phyloP scores from a whole-genome alignment of 2,329 filamentous ascomycete genomes.

The Orbilia ellipsospora region DNA sequence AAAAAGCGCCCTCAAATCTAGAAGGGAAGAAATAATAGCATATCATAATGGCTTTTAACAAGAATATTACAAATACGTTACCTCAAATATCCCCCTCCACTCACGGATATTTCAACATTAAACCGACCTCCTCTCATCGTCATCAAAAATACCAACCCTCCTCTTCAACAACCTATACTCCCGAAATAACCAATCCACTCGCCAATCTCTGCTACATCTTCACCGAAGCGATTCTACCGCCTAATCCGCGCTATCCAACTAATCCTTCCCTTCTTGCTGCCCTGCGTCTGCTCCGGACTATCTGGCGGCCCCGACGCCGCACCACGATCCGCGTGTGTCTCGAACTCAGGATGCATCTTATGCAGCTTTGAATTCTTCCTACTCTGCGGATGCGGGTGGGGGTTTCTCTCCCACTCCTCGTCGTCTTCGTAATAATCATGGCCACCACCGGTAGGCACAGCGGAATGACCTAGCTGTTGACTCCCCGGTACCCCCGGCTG shows the following conservation, averaged over 20 bases:
- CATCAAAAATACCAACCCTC: constrained; percentile 4
- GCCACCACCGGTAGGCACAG: background rate
- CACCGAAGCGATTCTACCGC: constrained; percentile 61
- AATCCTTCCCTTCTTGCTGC: constrained; percentile 29
- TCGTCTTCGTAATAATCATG: constrained; percentile 48
- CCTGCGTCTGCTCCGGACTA: constrained; percentile 24
- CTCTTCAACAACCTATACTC: constrained; percentile 20
- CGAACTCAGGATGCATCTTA: constrained; percentile 50
- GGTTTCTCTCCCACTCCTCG: constrained; percentile 35
- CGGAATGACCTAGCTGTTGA: constrained; percentile 2
- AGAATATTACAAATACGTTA: background rate
- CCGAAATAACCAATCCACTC: constrained; percentile 19
- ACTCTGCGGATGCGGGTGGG: constrained; percentile 15
- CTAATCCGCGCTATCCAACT: constrained; percentile 50
- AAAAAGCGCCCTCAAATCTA: background rate
- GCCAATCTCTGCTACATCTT: constrained; percentile 64
- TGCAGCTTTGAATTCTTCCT: constrained; percentile 30
- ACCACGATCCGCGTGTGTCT: background rate
- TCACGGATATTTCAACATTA: background rate
- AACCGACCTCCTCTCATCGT: constrained; percentile 1
- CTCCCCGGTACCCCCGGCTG: background rate
- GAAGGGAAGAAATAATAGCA: background rate
- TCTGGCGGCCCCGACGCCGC: background rate
- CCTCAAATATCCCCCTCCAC: background rate
- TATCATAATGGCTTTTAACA: background rate